A percentile compares a stretch with the other conserved stretches of the same genome.
Conservation (phyloP, 2,329 filamentous ascomycete genomes). For the Alternaria sp. region DNA sequence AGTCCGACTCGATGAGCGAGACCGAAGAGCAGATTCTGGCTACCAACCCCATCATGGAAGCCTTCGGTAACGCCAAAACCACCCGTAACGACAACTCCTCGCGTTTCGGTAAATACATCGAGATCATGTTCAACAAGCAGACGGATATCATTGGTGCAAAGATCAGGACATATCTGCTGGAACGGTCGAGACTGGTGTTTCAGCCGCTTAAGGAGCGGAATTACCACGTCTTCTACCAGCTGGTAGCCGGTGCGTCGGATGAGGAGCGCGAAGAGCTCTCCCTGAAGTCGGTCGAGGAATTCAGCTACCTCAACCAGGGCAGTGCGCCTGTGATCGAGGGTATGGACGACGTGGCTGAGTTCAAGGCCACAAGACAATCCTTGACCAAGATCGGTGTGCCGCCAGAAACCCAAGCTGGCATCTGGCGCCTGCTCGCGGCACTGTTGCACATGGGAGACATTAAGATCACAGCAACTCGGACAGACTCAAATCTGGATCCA, state of each 20-base stretch:
- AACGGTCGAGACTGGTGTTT: slow-evolving; percentile 94
- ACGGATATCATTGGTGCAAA: slow-evolving; percentile 98
- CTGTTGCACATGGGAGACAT: slow-evolving; percentile 94
- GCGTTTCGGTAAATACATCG: slow-evolving; percentile 98
- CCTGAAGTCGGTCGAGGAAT: slow-evolving; percentile 83
- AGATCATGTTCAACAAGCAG: slow-evolving; percentile 97
- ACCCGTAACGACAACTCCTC: slow-evolving; percentile 99
- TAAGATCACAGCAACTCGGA: slow-evolving; percentile 89
- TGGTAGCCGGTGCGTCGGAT: slow-evolving; percentile 89
- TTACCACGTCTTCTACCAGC: slow-evolving; percentile 99
- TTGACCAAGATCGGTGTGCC: slow-evolving; percentile 86
- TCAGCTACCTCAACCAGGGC: slow-evolving; percentile 95
- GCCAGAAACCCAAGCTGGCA: slow-evolving; percentile 74
- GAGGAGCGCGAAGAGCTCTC: slow-evolving; percentile 80
- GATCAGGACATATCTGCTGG: slow-evolving; percentile 93
- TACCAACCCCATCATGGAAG: slow-evolving; percentile 99
- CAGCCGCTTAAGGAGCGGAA: slow-evolving; percentile 97
- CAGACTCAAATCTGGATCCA: slow-evolving; percentile 81
- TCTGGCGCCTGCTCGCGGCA: slow-evolving; percentile 89
- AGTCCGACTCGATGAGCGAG: slow-evolving; percentile 85
- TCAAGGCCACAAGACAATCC: slow-evolving; percentile 84
- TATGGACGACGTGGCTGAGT: slow-evolving; percentile 94
- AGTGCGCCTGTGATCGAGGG: slow-evolving; percentile 89
- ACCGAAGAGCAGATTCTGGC: slow-evolving; percentile 98
- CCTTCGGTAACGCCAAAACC: slow-evolving; percentile 99